phyloP scores from a whole-genome alignment of 2,329 filamentous ascomycete genomes.

The Capronia coronata region DNA sequence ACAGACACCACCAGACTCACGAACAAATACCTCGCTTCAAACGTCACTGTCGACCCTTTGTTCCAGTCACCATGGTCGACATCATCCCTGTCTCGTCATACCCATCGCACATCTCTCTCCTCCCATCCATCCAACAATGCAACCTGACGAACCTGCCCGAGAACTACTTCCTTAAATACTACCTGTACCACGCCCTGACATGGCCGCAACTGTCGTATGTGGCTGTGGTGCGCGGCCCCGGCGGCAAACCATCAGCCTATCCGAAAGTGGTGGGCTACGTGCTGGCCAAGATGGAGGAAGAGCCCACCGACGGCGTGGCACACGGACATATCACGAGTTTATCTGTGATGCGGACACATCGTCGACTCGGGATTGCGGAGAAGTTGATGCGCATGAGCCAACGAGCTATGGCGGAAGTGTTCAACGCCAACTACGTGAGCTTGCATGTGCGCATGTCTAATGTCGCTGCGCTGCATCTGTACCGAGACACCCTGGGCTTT shows the following conservation, averaged over 20 bases:
- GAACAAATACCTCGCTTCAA: too few species aligned
- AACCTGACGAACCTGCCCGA: slow-evolving; percentile 98
- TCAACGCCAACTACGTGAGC: slow-evolving; percentile 83
- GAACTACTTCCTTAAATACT: slow-evolving; percentile 99
- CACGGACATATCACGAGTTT: slow-evolving; percentile 96
- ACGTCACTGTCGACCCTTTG: too few species aligned
- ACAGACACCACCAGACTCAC: too few species aligned
- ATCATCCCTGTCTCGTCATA: slow-evolving; percentile 43
- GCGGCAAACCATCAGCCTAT: slow-evolving; percentile 74
- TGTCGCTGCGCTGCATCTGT: slow-evolving; percentile 80
- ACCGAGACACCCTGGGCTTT: slow-evolving; percentile 87
- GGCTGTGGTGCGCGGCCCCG: slow-evolving; percentile 74
- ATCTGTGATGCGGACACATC: slow-evolving; percentile 93
- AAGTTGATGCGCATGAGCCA: slow-evolving; percentile 96
- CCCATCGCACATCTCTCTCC: slow-evolving; percentile 67
- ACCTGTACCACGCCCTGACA: slow-evolving; percentile 95
- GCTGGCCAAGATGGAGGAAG: slow-evolving; percentile 99
- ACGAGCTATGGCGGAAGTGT: slow-evolving; percentile 94
- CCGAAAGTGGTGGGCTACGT: slow-evolving; percentile 98
- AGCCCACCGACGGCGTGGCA: slow-evolving; percentile 79
- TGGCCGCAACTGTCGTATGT: slow-evolving; percentile 98
- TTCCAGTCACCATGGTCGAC: slow-evolving; percentile 41
- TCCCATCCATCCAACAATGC: slow-evolving; percentile 85
- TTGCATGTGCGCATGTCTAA: slow-evolving; percentile 95
- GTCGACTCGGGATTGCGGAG: slow-evolving; percentile 85